phyloP scores from a whole-genome alignment of 2,329 filamentous ascomycete species.

The Plenodomus biglobosus region DNA sequence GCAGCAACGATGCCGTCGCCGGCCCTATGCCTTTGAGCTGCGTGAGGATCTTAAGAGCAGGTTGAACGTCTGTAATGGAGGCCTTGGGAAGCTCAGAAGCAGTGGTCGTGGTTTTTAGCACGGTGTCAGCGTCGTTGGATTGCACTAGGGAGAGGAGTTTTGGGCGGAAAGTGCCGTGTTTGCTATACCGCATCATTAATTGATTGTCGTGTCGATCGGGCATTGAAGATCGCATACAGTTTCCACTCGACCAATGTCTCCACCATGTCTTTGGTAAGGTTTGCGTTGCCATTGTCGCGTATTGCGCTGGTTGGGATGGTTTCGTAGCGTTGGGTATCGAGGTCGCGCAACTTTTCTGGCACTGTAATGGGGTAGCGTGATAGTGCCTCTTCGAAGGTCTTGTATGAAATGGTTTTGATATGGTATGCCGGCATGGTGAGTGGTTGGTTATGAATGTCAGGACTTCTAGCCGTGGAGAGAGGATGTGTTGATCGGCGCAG shows the following conservation, averaged over 20 bases:
- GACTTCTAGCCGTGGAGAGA: not conserved
- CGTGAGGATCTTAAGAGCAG: slow-evolving; percentile 57
- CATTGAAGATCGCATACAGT: slow-evolving; percentile 27
- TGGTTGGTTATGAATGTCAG: not conserved
- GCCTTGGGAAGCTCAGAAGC: not conserved
- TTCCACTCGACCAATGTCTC: slow-evolving; percentile 46
- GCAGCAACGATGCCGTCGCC: slow-evolving; percentile 73
- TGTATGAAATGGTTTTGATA: slow-evolving; percentile 17
- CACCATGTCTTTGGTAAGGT: slow-evolving; percentile 34
- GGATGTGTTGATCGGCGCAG: slow-evolving; percentile 2
- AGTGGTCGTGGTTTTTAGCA: slow-evolving; percentile 51
- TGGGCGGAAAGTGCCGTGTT: slow-evolving; percentile 56
- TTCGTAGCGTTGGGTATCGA: slow-evolving; percentile 39
- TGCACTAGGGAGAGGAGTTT: slow-evolving; percentile 51
- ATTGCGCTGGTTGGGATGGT: slow-evolving; percentile 26
- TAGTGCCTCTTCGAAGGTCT: slow-evolving; percentile 23
- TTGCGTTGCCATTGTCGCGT: slow-evolving; percentile 8
- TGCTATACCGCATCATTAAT: slow-evolving; percentile 32
- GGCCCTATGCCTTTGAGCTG: slow-evolving; percentile 75
- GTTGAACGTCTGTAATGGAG: not conserved
- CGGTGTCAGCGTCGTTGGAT: slow-evolving; percentile 58
- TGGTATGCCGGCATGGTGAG: slow-evolving; percentile 10
- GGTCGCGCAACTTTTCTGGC: slow-evolving; percentile 30
- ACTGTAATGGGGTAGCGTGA: slow-evolving; percentile 29
- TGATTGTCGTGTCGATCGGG: not conserved